Base-by-base conservation (phyloP, 164 flowering plant genomes). In the Nymphaea thermarum region DNA sequence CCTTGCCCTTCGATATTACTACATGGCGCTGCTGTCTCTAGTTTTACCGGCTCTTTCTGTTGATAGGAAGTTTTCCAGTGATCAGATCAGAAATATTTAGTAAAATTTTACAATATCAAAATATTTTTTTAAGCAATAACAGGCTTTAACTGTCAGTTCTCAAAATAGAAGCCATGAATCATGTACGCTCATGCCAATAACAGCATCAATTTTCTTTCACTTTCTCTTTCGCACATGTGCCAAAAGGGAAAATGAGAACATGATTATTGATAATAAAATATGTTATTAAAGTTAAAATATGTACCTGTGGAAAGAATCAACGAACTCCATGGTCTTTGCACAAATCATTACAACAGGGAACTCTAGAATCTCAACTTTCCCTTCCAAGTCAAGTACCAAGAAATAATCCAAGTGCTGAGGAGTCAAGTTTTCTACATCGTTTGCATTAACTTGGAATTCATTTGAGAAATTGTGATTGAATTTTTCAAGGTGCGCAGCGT, bases 311-410 rank as follows among this genome's bases (percentile, higher is more conserved):
- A 94, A 94, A 59, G 82, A 78, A 76, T 86, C 96, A 10, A 86
- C 82, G 12, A 84, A 89, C 6, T 70, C 74, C 88, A 91, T 66
- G 5, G 92, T 82, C 73, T 76, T 91, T 12, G 93, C 87, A 80
- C 84, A 80, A 65, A 94, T 77, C 63, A 94, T 70, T 64, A 94
- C 63, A 66, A 94, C 92, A 17, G 99, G 98, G 69, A 90, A 94
- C 76, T 94, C 99, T 59, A 91, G 87, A 82, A 94, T 94, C 81
- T 94, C 99, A 69, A 91, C 85, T 80, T 88, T 91, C 55, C 98
- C 99, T 75, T 94, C 98, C 84, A 94, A 85, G 80, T 94, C 99
- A 64, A 94, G 90, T 71, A 94, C 96, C 74, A 94, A 82, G 77
- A 91, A 82, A 73, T 73, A 86, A 75, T 94, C 93, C 3, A 85